phyloP scores from a whole-genome alignment of 495 filamentous ascomycete species.

The Saxophila tyrrhenica region DNA sequence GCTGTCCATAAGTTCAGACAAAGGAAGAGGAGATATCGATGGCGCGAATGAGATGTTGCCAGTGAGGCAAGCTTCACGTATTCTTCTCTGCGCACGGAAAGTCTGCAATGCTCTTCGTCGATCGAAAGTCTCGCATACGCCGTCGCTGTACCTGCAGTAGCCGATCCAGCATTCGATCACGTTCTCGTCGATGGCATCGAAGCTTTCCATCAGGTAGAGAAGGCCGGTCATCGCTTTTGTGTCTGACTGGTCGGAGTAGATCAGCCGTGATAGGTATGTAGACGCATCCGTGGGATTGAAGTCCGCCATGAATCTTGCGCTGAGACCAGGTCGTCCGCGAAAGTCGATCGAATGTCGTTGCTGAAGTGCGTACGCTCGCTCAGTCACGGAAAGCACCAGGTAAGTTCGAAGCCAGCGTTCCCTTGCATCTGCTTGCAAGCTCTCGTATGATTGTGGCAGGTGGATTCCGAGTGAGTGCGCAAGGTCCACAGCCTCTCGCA shows the following conservation, averaged over 20 bases:
- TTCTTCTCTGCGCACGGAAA: not conserved
- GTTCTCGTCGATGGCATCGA: constrained; percentile 2
- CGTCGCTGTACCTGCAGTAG: not conserved
- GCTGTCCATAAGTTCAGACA: not conserved
- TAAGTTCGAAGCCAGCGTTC: constrained; percentile 1
- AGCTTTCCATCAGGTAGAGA: constrained; percentile 1
- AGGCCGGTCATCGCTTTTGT: not conserved
- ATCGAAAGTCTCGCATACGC: not conserved
- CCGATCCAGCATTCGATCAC: constrained; percentile 5
- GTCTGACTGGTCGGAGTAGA: not conserved
- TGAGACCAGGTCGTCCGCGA: not conserved
- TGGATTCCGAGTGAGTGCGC: constrained; percentile 1
- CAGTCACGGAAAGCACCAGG: not conserved
- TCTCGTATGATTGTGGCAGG: not conserved
- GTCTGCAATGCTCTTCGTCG: constrained; percentile 1
- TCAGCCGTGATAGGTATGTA: not conserved
- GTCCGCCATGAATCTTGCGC: not conserved
- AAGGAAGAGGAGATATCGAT: not conserved
- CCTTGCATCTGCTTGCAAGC: not conserved
- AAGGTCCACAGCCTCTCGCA: constrained; percentile 1
- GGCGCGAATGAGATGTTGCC: not conserved
- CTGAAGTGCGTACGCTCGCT: constrained; percentile 3
- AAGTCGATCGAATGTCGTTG: constrained; percentile 3
- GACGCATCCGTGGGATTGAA: not conserved
- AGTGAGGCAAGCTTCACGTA: not conserved